phyloP scores from a whole-genome alignment of 2,329 filamentous ascomycete genomes.

The Penicillium oxalicum region DNA sequence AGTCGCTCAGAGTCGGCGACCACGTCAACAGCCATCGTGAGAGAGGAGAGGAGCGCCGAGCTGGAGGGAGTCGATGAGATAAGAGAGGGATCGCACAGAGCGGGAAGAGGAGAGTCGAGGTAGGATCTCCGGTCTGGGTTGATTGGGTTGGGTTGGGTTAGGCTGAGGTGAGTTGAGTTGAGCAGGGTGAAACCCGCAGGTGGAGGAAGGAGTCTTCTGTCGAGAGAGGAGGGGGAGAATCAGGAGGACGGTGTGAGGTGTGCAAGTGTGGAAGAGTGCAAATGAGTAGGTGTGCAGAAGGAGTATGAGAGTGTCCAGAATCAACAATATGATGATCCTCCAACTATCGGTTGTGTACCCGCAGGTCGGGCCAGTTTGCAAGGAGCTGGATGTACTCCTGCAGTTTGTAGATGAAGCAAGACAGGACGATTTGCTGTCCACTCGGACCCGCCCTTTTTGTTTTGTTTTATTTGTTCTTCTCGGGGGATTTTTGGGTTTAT shows the following conservation, averaged over 20 bases:
- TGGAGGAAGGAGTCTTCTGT: not conserved
- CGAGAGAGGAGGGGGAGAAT: not conserved
- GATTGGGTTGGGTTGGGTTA: too few species aligned
- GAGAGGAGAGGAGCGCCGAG: not conserved
- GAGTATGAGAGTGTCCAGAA: too few species aligned
- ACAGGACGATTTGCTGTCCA: not conserved
- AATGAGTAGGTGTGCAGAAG: too few species aligned
- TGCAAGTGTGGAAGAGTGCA: too few species aligned
- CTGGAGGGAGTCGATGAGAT: not conserved
- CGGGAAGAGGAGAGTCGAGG: too few species aligned
- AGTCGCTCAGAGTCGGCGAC: constrained; percentile 26
- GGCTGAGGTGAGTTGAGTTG: not conserved
- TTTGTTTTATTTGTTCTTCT: too few species aligned
- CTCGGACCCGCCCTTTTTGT: too few species aligned
- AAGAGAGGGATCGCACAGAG: too few species aligned
- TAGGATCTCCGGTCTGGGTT: too few species aligned
- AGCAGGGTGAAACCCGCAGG: not conserved
- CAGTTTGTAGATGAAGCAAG: not conserved
- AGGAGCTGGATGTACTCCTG: not conserved
- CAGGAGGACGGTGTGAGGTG: not conserved
- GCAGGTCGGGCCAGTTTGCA: not conserved
- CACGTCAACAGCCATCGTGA: constrained; percentile 34
- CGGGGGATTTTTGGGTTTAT: too few species aligned
- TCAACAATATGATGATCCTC: too few species aligned
- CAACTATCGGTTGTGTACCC: not conserved